A percentile compares a stretch with the other conserved stretches of the same genome.
Evolutionary conservation across 2,329 filamentous ascomycete species (phyloP).

Genomic region (Bipolaris victoriae): DNA sequence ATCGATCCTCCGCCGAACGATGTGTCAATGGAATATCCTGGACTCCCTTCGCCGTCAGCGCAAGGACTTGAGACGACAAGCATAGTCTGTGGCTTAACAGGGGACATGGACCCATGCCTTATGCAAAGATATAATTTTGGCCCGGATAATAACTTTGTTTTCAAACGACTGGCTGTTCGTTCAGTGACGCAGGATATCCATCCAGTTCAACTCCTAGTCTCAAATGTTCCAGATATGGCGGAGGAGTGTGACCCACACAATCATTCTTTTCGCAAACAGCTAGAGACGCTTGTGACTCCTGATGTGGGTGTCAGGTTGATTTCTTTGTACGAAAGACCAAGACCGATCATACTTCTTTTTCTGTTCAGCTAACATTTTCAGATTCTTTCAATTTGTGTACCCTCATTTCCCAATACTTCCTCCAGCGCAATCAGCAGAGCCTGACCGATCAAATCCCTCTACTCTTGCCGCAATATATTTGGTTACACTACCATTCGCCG

Average conservation of each 20-base stretch:
- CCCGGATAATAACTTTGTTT: neutral
- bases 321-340: neutral
- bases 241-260: neutral
- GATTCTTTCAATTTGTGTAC: conserved; percentile 4
- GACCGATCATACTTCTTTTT: neutral
- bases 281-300: conserved; percentile 1
- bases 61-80: neutral
- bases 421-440: neutral
- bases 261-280: neutral
- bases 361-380: neutral
- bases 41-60: neutral
- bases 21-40: neutral
- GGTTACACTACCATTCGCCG: neutral
- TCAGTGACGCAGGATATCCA: neutral
- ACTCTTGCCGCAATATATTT: conserved; percentile 1
- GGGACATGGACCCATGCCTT: conserved; percentile 3
- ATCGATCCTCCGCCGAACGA: neutral
- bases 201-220: conserved; percentile 2
- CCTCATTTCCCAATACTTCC: conserved; percentile 1
- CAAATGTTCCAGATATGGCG: neutral
- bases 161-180: neutral
- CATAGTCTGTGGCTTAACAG: conserved; percentile 1
- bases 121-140: conserved; percentile 4
- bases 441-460: neutral
- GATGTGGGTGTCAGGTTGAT: conserved; percentile 1